A percentile compares a stretch with the other conserved stretches of the same genome.
Conservation (phyloP, 202 grass and related monocot genomes). For the Carex sylvatica region DNA sequence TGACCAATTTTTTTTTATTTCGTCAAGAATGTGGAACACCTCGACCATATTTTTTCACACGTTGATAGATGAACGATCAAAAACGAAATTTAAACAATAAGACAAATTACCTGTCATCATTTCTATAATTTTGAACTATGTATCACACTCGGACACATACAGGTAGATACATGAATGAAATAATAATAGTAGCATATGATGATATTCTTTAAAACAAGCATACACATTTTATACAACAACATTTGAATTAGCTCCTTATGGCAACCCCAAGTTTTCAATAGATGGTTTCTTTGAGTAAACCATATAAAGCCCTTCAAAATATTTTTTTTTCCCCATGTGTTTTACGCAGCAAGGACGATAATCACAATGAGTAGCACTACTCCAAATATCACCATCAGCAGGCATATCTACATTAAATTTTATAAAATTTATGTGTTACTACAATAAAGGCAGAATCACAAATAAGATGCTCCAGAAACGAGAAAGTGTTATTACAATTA, state of each 20-base stretch:
- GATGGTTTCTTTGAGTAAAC: not conserved
- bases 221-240: conserved; percentile 19
- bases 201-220: conserved; percentile 10
- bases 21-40: no score
- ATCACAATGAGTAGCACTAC: conserved; percentile 91
- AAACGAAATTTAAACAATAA: not conserved
- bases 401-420: conserved; percentile 55
- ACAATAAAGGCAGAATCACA: not conserved
- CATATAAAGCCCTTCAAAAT: not conserved
- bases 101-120: not conserved
- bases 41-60: no score
- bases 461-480: not conserved
- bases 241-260: not conserved
- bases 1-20: not conserved
- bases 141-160: conserved; percentile 6
- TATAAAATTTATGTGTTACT: not conserved
- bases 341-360: conserved; percentile 81
- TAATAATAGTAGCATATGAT: conserved; percentile 12
- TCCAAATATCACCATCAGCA: conserved; percentile 83
- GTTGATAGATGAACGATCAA: no score
- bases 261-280: not conserved
- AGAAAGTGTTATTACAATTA: not conserved
- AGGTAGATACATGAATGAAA: conserved; percentile 28
- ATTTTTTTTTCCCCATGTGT: not conserved
- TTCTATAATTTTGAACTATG: conserved; percentile 10